Base-by-base conservation (phyloP, 1,284 basidiomycete species). In the Ceraceosorus guamensis region DNA sequence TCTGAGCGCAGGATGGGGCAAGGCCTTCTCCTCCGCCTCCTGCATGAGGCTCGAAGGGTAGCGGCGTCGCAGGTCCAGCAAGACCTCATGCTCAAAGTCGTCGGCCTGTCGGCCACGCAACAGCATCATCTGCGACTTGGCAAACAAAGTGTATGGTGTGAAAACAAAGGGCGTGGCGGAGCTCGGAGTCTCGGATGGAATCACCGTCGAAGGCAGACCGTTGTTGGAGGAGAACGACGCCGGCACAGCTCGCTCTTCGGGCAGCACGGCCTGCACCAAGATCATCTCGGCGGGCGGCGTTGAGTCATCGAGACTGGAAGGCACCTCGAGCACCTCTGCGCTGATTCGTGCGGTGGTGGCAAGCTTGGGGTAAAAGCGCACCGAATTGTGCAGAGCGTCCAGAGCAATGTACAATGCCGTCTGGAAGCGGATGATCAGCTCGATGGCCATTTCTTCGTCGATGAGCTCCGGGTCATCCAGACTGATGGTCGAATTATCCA, bases 291-390 rank as follows among this genome's bases (percentile, higher is more conserved):
- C 76, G 0, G 72, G 71, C 34, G 62, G 52, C 31, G 67, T 68
- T 24, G 65, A 65, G 51, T 75, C 73, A 56, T 73, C 71, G 18
- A 73, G 55, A 49, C 67, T 76, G 24, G 75, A 76, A 5, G 80
- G 80, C 3, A 80, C 75, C 50, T 80, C 78, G 46, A 81, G 69
- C 49, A 81, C 78, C 62, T 80, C 79, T 7, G 80, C 77, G n/a
- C 77, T 79, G 31, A 81, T 71, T 16, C 76, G 68, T 1, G 79
- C 79, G 31, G 76, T 73, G 53, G 75, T 55, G 52, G 73, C 70
- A 44, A 81, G 67, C 45, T 78, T 72, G 0, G 79, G 79, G 75
- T 79, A 80, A 65, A 77, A 77, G 35, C 77, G 73, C 10, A 80
- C 72, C 34, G 79, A 79, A 8, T 75, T 77, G 43, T 73, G 72